Base-by-base conservation (phyloP, 306 rosid genomes). In the Rosa persica region DNA sequence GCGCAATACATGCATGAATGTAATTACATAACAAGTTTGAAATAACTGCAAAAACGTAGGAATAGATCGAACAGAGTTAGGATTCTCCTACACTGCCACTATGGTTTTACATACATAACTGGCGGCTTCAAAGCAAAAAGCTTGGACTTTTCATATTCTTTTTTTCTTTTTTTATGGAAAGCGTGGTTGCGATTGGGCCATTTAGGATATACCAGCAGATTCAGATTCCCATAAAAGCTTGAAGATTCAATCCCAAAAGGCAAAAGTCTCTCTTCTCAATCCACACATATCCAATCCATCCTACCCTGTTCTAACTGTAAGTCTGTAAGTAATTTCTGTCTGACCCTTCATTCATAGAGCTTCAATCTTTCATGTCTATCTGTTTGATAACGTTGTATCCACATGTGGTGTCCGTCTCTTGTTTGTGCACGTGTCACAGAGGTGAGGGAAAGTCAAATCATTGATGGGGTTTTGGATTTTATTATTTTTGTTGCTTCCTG, bases 351-450 rank as follows among this genome's bases (percentile, higher is more conserved):
- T 61, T 7, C n/a, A 17, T 61, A 9, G 8, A 60, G 42, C 13
- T 75, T 60, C 38, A 12, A 4, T 27, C 67, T 62, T 44, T 36
- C 47, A 66, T 62, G 71, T 23, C 36, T 58, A 25, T 74, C 69
- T 46, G 36, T 42, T 68, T 20, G 34, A 42, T 22, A 8, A 34
- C 70, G 25, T 17, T 66, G 23, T 8, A 27, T 15, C 20, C 39
- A 60, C 39, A 58, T 5, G 22, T 65, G 70, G 39, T 38, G 68
- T 34, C n/a, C 9, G 40, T 62, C 23, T 66, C 15, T 8, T 66
- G 27, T n/a, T 20, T 42, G 49, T 43, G 36, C 51, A 11, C 20
- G n/a, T 68, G 57, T 12, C 39, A 12, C 23, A 2, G 47, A 13
- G 52, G 40, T 57, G 55, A 27, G 27, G 8, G 23, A 52, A n/a